These are phyloP conservation scores for Nemania serpens DNA, from an alignment of 2,329 filamentous ascomycete species.

Conservation along the genomic window DNA sequence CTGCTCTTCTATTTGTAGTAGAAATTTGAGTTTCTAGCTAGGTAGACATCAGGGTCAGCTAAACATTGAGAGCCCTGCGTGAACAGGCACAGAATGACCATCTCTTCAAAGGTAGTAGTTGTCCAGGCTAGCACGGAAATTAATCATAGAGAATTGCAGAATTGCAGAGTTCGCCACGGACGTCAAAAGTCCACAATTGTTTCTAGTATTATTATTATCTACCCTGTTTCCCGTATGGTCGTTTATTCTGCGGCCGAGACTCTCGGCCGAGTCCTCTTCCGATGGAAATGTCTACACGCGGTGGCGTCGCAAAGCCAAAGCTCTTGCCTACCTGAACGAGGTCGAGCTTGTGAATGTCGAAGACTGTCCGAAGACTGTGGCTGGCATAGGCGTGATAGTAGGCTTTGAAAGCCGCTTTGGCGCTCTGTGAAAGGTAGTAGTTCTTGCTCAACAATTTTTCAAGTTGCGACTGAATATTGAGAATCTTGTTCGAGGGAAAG, in stretches of 20 bases:
- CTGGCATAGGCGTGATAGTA: constrained; percentile 95
- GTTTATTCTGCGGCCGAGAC: not conserved
- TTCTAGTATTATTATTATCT: not conserved
- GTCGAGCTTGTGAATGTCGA: constrained; percentile 55
- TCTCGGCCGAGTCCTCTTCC: not conserved
- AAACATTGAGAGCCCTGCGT: no score
- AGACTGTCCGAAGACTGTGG: constrained; percentile 77
- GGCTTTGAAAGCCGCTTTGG: constrained; percentile 64
- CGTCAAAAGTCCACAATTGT: not conserved
- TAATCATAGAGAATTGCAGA: not conserved
- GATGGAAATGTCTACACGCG: constrained; percentile 57
- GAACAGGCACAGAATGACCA: no score
- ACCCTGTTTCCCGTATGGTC: not conserved
- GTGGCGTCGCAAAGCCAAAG: constrained; percentile 79
- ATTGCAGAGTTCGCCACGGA: not conserved
- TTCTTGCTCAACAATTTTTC: constrained; percentile 95
- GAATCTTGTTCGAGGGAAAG: constrained; percentile 88
- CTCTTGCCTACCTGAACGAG: constrained; percentile 82
- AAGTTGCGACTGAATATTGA: constrained; percentile 87
- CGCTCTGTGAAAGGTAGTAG: constrained; percentile 92
- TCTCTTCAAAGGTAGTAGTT: no score
- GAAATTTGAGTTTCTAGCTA: no score
- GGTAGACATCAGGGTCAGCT: no score
- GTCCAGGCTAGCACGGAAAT: not conserved
- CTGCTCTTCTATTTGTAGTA: no score